Percentiles rank a stretch among this genome's conserved stretches.
These are phyloP conservation scores for Aspergillus funiculosus DNA, from an alignment of 495 filamentous ascomycete genomes.

Conservation along the genomic window DNA sequence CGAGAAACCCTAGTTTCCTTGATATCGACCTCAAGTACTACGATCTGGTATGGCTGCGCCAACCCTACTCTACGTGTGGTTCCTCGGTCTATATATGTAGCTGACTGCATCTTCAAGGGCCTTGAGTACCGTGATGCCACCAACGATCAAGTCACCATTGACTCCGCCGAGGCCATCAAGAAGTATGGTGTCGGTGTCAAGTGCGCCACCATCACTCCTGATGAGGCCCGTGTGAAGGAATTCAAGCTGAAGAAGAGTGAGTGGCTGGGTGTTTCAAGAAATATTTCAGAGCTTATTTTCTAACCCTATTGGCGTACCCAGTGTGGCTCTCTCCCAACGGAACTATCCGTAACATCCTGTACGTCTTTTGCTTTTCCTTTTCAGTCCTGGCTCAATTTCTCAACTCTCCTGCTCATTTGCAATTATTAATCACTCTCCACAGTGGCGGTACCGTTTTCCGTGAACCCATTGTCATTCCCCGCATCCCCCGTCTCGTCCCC, in stretches of 20 bases:
- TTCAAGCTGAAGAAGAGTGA: conserved; percentile 96
- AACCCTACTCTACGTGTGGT: conserved; percentile 8
- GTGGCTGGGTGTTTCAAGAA: conserved; percentile 13
- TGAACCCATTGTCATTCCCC: conserved; percentile 92
- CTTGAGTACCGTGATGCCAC: conserved; percentile 93
- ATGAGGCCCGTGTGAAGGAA: conserved; percentile 93
- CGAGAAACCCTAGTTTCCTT: conserved; percentile 61
- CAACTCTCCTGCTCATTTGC: background rate
- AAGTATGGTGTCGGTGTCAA: conserved; percentile 98
- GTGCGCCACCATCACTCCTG: conserved; percentile 98
- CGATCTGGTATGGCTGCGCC: conserved; percentile 72
- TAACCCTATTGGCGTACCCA: conserved; percentile 33
- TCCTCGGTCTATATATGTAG: background rate
- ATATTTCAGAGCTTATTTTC: conserved; percentile 1
- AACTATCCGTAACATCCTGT: conserved; percentile 90
- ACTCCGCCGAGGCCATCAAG: conserved; percentile 95
- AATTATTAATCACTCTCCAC: conserved; percentile 9
- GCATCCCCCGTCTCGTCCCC: conserved; percentile 84
- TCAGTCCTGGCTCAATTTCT: background rate
- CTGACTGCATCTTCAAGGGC: conserved; percentile 45
- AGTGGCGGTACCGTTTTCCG: conserved; percentile 93
- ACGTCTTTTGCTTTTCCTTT: conserved; percentile 16
- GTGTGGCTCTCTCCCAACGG: conserved; percentile 99
- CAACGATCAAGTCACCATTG: conserved; percentile 88
- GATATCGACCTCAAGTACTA: conserved; percentile 99